Base-by-base conservation (phyloP, 495 filamentous ascomycete species). In the Bryoglossum gracile region DNA sequence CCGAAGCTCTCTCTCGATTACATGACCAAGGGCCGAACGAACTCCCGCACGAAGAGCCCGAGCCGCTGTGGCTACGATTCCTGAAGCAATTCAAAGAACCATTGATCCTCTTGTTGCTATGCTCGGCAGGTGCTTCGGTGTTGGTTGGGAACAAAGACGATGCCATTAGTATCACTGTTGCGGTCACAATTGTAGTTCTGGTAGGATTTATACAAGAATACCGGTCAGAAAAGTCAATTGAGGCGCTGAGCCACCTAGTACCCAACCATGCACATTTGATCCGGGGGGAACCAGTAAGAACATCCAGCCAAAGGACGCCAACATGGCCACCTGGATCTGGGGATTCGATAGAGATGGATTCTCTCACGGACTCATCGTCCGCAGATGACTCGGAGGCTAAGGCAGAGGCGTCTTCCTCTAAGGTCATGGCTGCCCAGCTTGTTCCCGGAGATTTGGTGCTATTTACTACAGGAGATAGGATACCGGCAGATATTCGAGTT, bases 141-240 rank as follows among this genome's bases (percentile, higher is more conserved):
- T 58, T 96, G 40, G 89, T 99, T 75, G 90, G 92, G 22, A 97
- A 99, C 61, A 80, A 83, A 67, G 90, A 96, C 55, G 92, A 99
- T 70, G 94, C 94, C 4, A 69, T 97, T 57, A 96, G 90, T 65
- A 99, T 99, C 58, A 72, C 91, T 1, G 77, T 94, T 25, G 92
- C 92, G 1, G 92, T 99, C 5, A 92, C 89, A 36, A 97, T 99
- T 60, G 92, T 99, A 14, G 89, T 97, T 30, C 86, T 86, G 1
- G 92, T 97, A 43, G 92, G 89, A 9, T 99, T 99, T 59, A 78
- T 97, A 47, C 92, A 99, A 62, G 92, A 99, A 65, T 97, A 96
- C 63, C 78, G 94, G 48, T 96, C 91, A 33, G 94, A 99, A 63
- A 94, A 97, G 67, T 95, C 90, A 2, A 78, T 99, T 60, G 92